Evolutionary conservation across 306 rosid genomes (phyloP), one percentile per base, ranked within the genome.

Genomic region (Acacia crassicarpa): DNA sequence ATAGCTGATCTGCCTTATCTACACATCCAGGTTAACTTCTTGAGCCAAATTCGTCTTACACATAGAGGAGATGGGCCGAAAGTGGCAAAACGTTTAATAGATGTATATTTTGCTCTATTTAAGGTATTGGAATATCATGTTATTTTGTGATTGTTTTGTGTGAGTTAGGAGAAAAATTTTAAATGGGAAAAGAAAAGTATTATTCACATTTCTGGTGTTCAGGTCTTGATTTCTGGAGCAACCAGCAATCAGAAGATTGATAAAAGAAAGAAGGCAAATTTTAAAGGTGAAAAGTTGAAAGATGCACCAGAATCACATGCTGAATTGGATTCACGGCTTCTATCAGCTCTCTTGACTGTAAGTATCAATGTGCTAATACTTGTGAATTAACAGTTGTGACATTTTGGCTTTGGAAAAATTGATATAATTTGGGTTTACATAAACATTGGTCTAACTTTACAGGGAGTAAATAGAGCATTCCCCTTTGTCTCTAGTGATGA

Each of bases 401-500:
- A 67, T 54, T 58, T 63, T 67, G 23, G 30, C 40, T 76, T 46
- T 78, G 43, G 20, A 61, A 68, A 74, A 51, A 45, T 65, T 71
- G 43, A 25, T 11, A 27, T 62, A 20, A 56, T 81, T 38, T 61
- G 15, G 79, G 54, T 63, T 17, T 54, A 46, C 51, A 58, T 66
- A 27, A 45, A 33, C 17, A 49, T 53, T 41, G 35, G 51, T 69
- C 68, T 78, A 51, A 83, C 53, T 35, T 83, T 32, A 66, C 88
- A 95, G 99, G 98, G 99, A 79, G 92, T 95, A 75, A 95, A 95
- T 87, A 89, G 99, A 84, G 97, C 97, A 80, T 92, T 95, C 85
- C 99, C 99, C 76, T 93, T 83, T 84, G 99, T 93, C 83, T 83
- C 90, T n/a, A 89, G 93, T 84, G 79, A 83, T 76, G 99, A 90